Evolutionary conservation across 352 stramenopile species (phyloP), one percentile per base, ranked within the genome.

Genomic region (Phytopythium mirpurense): DNA sequence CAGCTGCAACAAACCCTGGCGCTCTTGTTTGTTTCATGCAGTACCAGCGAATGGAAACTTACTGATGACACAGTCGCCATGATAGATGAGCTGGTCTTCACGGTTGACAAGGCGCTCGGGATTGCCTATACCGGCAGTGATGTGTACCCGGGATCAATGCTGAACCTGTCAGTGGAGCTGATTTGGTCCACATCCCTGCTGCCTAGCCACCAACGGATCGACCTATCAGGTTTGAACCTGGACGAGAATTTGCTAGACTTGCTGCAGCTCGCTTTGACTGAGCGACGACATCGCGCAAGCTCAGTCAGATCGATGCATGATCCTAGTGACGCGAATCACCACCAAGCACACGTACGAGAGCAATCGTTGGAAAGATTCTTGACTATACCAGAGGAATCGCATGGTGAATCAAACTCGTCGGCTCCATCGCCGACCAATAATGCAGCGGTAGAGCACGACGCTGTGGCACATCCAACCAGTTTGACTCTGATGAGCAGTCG

Each of bases 81-180:
- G n/a, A 57, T 77, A 24, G 70, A 80, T 23, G 72, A 83, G 24
- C 60, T 81, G 18, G 56, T 79, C 38, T 83, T 78, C 36, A 51
- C 55, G 5, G 59, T 83, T 10, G 72, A 83, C 51, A 83, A 78
- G 46, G 65, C 62, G 15, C 48, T 73, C 48, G 55, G 62, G 12
- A 57, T 64, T 14, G 52, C 23, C 0, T 57, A 23, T 26, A 19
- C 23, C 23, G 35, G 14, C 23, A 21, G 24, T 9, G 18, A 34
- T 15, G 24, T 32, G 5, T 31, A 23, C 16, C 19, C n/a, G 19
- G 32, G 45, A 26, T 38, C 45, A 8, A 26, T 12, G 27, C n/a
- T 26, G 19, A 43, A 54, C 8, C 19, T 54, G 56, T 67, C 62
- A 11, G 50, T 70, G 9, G 65, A 73, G 16, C 54, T 65, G 35